Evolutionary conservation across 805 yeast genomes (phyloP), one percentile per base, ranked within the genome.

Genomic region (Schwanniomyces pseudopolymorphus): DNA sequence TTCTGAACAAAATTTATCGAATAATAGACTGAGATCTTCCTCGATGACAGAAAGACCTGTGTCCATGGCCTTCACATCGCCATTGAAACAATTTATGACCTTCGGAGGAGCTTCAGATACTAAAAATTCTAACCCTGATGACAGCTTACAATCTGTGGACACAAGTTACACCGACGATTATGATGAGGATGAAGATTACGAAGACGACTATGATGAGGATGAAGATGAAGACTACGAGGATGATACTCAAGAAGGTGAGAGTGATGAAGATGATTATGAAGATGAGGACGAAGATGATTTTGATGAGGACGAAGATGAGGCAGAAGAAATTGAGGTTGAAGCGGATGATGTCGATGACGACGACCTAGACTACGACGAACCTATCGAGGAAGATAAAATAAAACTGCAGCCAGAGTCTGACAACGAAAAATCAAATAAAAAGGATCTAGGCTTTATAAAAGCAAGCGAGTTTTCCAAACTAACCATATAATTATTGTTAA

Each of bases 11-110:
- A 13, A 31, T 25, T 11, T n/a, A 9, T 39, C 41, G 7, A 19
- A 33, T 22, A 16, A 14, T 14, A 31, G 22, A 17, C 27, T 11
- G 24, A 44, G 43, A 33, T 44, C 47, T 3, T 21, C 35, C 1
- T 40, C 44, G 40, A 50, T 42, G 24, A 53, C 42, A 44, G 69
- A 59, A 47, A 61, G 74, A 39, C 74, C 74, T 2, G 53, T 51
- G 1, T 66, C 74, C 1, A 60, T 58, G 44, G 61, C 75, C 4
- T 69, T 70, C 48, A 56, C 74, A 0, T 69, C 75, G 6, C 77
- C 77, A 11, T 58, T 72, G 42, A 72, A 72, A 45, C 67, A 61
- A 42, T 72, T 72, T 51, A 71, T 67, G 77, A 56, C 56, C 50
- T 61, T 69, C 26, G 70, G 69, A 3, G 64, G 63, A 11, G 63